phyloP scores from a whole-genome alignment of 495 filamentous ascomycete species.

The Lepraria neglecta region DNA sequence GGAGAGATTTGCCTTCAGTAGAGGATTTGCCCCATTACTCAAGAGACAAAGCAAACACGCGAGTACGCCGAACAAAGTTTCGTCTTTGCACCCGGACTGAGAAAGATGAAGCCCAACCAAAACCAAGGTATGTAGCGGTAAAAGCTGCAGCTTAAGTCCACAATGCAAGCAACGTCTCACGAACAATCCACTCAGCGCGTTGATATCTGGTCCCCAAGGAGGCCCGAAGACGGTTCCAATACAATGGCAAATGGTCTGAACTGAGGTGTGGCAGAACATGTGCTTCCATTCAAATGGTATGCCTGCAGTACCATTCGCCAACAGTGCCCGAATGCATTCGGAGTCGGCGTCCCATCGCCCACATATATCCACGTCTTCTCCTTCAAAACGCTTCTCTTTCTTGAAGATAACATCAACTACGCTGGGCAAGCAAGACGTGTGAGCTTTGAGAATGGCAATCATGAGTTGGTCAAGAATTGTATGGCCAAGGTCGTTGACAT shows the following conservation, averaged over 20 bases:
- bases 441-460: slow-evolving; percentile 36
- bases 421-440: slow-evolving; percentile 31
- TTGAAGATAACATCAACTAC: slow-evolving; percentile 45
- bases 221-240: slow-evolving; percentile 31
- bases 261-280: slow-evolving; percentile 40
- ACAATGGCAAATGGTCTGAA: slow-evolving; percentile 36
- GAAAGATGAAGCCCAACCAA: slow-evolving; percentile 34
- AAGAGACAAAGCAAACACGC: slow-evolving; percentile 38
- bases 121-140: slow-evolving; percentile 37
- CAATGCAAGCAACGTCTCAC: slow-evolving; percentile 32
- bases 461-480: slow-evolving; percentile 41
- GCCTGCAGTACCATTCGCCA: slow-evolving; percentile 20
- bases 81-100: slow-evolving; percentile 30
- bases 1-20: slow-evolving; percentile 25
- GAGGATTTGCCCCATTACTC: slow-evolving; percentile 29
- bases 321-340: slow-evolving; percentile 28
- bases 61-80: slow-evolving; percentile 39
- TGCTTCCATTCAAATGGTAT: slow-evolving; percentile 39
- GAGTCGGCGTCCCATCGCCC: slow-evolving; percentile 41
- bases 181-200: slow-evolving; percentile 37
- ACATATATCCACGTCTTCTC: slow-evolving; percentile 38
- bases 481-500: slow-evolving; percentile 34
- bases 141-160: slow-evolving; percentile 32
- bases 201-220: slow-evolving; percentile 26
- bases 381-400: slow-evolving; percentile 36